Base-by-base conservation (phyloP, 768 basidiomycete species). In the Lactarius vividus region DNA sequence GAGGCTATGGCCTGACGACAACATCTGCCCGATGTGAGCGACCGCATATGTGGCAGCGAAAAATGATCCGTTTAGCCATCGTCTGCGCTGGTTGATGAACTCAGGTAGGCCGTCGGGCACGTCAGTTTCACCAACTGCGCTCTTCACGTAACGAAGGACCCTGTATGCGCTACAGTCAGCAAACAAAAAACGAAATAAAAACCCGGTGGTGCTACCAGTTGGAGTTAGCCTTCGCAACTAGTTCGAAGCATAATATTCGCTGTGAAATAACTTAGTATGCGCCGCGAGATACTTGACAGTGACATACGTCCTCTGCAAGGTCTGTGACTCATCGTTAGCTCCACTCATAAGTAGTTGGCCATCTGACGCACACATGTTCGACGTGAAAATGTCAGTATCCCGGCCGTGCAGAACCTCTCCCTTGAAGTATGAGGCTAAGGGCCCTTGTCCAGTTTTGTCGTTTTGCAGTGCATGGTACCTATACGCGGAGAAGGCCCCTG, bases 141-240 rank as follows among this genome's bases (percentile, higher is more conserved):
- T 91, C 75, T 93, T 93, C 72, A 98, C 95, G 73, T 97, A 99
- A 81, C 91, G 93, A 59, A 99, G 83, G n/a, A 93, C 82, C 96
- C 96, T 97, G 68, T 70, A 52, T 52, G 52, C 11, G 26, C 11
- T 13, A 26, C 55, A 8, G 63, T 56, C 9, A 75, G 29, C 71
- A 72, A 71, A 62, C 61, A 69, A 71, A 39, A 69, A 70, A 37
- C 70, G 70, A 18, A 71, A 53, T 15, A 35, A 37, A 18, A 79
- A 71, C 54, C 74, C 74, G n/a, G 33, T 31, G 76, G 72, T 71
- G 80, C 61, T 65, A 89, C 91, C 94, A 92, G 76, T 84, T 84
- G n/a, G 83, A 86, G 72, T 92, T 89, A 9, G 84, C 79, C 73
- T 90, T 91, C 3, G 90, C 89, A 23, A 92, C 84, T 28, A 92